Percentiles rank a stretch among this genome's conserved stretches.
Evolutionary conservation across 208 protist genomes (phyloP).

Genomic region (Wallacemonas rigidus): DNA sequence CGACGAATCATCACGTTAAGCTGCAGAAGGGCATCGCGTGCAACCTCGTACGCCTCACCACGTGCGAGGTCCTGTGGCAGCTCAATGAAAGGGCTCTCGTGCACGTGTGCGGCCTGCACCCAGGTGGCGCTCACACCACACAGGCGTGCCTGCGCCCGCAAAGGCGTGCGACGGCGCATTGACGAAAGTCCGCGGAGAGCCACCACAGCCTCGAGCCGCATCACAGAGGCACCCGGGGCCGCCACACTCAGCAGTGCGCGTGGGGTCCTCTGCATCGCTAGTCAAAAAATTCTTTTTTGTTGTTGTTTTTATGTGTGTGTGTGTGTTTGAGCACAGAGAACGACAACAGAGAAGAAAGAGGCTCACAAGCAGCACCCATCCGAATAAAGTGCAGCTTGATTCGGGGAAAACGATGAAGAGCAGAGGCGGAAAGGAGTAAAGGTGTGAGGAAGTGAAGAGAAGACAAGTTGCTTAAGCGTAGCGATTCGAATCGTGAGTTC

Average conservation of each 20-base stretch:
- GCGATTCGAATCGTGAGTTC: no score
- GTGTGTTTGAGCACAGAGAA: background rate
- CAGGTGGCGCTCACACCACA: background rate
- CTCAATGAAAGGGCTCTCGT: constrained; percentile 71
- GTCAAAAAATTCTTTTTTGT: background rate
- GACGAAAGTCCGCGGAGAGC: background rate
- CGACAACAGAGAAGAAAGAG: no score
- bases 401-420: no score
- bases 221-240: background rate
- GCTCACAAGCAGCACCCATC: no score
- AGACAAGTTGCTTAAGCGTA: no score
- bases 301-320: background rate
- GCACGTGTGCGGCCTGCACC: constrained; percentile 32
- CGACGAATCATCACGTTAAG: constrained; percentile 93
- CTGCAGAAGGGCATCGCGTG: constrained; percentile 86
- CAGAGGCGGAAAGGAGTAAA: no score
- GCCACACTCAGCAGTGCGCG: background rate
- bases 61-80: constrained; percentile 48
- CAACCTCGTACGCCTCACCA: constrained; percentile 67
- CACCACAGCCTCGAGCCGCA: background rate
- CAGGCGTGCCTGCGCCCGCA: background rate
- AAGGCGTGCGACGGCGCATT: background rate
- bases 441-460: no score
- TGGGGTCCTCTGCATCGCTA: background rate
- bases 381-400: no score